Evolutionary conservation across 139 green algal species (phyloP).

Genomic region (Desmodesmus armatus): DNA sequence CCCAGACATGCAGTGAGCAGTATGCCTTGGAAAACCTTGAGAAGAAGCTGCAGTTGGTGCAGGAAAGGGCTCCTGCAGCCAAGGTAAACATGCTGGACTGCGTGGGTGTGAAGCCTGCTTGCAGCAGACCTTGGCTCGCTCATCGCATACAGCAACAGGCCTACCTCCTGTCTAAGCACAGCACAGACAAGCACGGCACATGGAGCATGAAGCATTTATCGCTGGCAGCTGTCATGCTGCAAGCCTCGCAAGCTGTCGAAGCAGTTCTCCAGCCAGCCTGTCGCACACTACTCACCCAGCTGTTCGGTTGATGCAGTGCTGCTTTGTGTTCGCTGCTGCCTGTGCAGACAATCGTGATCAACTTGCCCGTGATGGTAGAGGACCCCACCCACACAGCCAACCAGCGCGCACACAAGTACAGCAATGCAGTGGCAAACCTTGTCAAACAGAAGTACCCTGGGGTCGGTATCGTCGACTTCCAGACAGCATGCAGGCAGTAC

Average conservation of each 20-base stretch:
- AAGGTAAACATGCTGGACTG: background rate
- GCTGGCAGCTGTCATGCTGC: background rate
- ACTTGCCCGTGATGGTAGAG: background rate
- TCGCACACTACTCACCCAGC: background rate
- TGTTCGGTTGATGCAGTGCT: background rate
- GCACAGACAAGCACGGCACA: no score
- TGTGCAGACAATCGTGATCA: conserved; percentile 4
- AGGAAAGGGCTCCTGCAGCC: background rate
- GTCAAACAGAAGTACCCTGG: background rate
- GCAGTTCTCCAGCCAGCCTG: background rate
- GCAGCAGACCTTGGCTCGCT: background rate
- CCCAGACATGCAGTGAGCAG: background rate
- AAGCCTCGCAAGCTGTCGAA: background rate
- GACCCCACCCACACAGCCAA: background rate
- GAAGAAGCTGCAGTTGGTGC: background rate
- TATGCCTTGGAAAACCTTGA: background rate
- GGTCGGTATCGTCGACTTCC: background rate
- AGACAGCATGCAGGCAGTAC: background rate
- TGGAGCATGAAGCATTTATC: background rate
- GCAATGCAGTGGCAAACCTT: background rate
- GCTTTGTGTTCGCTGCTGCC: background rate
- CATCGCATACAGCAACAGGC: background rate
- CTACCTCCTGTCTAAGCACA: background rate
- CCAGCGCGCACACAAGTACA: background rate
- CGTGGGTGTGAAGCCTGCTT: no score